Conservation (phyloP, 192 early-diverging fungal species). For the Coemansia sp. region DNA sequence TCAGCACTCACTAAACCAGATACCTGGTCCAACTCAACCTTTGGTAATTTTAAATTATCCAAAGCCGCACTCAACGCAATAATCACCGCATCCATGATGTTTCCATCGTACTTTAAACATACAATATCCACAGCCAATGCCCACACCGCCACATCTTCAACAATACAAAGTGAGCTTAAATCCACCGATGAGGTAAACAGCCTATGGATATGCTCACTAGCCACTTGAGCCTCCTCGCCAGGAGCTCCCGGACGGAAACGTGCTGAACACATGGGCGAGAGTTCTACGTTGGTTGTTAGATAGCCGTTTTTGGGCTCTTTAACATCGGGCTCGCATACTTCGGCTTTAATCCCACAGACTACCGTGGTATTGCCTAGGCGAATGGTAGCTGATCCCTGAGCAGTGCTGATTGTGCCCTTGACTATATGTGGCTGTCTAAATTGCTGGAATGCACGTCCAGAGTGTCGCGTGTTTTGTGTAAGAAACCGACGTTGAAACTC, state of each 20-base stretch:
- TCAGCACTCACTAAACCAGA: slow-evolving; percentile 63
- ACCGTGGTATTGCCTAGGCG: slow-evolving; percentile 85
- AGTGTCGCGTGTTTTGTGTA: slow-evolving; percentile 72
- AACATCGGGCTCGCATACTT: slow-evolving; percentile 78
- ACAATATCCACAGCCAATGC: slow-evolving; percentile 84
- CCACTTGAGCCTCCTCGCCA: slow-evolving; percentile 72
- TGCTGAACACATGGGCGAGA: slow-evolving; percentile 88
- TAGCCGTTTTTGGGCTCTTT: slow-evolving; percentile 69
- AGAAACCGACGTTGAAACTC: slow-evolving; percentile 87
- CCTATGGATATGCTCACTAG: slow-evolving; percentile 73
- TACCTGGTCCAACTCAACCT: slow-evolving; percentile 59
- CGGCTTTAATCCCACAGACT: slow-evolving; percentile 92
- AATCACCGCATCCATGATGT: slow-evolving; percentile 82
- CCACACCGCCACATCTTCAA: slow-evolving; percentile 78
- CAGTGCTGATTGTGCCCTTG: slow-evolving; percentile 69
- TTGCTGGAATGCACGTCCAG: slow-evolving; percentile 68
- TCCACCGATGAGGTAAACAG: slow-evolving; percentile 52
- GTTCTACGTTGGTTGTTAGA: slow-evolving; percentile 89
- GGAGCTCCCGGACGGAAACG: slow-evolving; percentile 83
- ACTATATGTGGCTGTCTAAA: slow-evolving; percentile 60
- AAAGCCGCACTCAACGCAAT: slow-evolving; percentile 77
- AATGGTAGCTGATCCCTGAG: slow-evolving; percentile 83
- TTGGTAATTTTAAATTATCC: slow-evolving; percentile 68
- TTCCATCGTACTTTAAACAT: slow-evolving; percentile 88
- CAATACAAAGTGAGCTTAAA: slow-evolving; percentile 65